Conservation (phyloP, 768 basidiomycete genomes). For the Tremella fuciformis region DNA sequence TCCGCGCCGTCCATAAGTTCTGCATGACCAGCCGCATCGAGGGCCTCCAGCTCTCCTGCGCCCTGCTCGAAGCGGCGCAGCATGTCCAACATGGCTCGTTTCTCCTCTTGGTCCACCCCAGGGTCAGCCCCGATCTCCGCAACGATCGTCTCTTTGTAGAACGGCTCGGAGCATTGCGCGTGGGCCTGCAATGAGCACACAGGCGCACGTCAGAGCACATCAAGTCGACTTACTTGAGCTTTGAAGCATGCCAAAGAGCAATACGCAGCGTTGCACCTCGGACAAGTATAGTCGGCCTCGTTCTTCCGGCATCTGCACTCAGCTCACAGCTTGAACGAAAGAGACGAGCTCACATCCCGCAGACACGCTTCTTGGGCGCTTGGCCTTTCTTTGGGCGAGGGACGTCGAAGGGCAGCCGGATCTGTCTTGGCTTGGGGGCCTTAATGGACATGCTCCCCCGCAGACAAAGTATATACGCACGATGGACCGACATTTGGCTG, state of each 20-base stretch:
- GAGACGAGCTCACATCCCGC: constrained; percentile 38
- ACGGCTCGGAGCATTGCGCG: constrained; percentile 45
- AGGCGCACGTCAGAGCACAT: constrained; percentile 9
- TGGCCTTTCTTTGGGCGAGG: constrained; percentile 28
- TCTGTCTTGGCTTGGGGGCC: constrained; percentile 38
- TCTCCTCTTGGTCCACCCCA: constrained; percentile 44
- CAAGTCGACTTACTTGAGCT: constrained; percentile 27
- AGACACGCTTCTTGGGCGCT: constrained; percentile 18
- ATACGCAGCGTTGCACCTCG: constrained; percentile 43
- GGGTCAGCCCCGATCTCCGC: constrained; percentile 46
- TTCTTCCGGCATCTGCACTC: constrained; percentile 39
- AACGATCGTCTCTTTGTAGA: constrained; percentile 39
- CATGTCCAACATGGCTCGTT: constrained; percentile 49
- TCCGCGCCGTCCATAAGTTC: constrained; percentile 19
- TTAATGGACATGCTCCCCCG: constrained; percentile 25
- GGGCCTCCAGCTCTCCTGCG: constrained; percentile 21
- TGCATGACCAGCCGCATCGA: neutral
- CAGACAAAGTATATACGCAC: no score
- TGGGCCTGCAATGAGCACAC: constrained; percentile 28
- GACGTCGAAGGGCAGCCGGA: constrained; percentile 40
- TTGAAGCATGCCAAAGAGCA: constrained; percentile 38
- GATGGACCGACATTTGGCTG: no score
- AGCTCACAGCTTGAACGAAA: neutral
- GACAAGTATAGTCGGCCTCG: constrained; percentile 44
- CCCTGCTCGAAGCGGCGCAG: constrained; percentile 45